Base-by-base conservation (phyloP, 1,284 basidiomycete species). In the Trichosporon sp. region DNA sequence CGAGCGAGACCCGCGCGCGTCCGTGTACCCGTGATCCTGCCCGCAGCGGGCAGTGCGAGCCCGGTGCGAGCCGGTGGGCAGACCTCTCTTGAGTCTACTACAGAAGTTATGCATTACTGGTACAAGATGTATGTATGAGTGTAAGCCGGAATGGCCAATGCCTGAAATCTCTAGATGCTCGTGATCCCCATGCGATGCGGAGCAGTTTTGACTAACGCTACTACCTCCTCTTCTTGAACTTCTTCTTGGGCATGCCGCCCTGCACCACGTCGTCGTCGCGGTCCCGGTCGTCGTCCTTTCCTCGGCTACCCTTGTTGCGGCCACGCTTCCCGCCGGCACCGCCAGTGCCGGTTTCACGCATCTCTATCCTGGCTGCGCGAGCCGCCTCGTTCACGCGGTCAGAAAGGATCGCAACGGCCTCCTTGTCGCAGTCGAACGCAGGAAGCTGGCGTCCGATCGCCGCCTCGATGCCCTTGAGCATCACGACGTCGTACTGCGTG, bases 401-500 rank as follows among this genome's bases (percentile, higher is more conserved):
- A 63, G 88, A 86, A 63, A 99, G 81, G 32, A 98, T 82, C 57
- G 90, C 89, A 14, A 98, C 87, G 69, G 94, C 93, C 74, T 98
- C 92, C 70, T 90, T 87, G 74, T 96, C 93, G 2, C 89, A 89
- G 3, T 92, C 88, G 85, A 93, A 99, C 31, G 91, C 83, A 34
- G 89, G 88, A 87, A 99, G 90, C 80, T 95, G 92, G 81, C 96
- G 95, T 32, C 87, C 94, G 32, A 91, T 89, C 4, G 95, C 93
- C 23, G 86, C 84, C 77, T 97, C 94, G 74, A 99, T 97, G 9
- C 96, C 88, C 78, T 98, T 93, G 11, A 99, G 82, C 61, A 98
- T 85, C 80, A 99, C 96, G 63, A 99, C 94, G 73, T 99, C 95
- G 79, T 99, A 99, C 81, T 99, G 96, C 1, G 95, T 95, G 11